Base-by-base conservation (phyloP, 257 asterid genomes). In the Solanum pennellii region DNA sequence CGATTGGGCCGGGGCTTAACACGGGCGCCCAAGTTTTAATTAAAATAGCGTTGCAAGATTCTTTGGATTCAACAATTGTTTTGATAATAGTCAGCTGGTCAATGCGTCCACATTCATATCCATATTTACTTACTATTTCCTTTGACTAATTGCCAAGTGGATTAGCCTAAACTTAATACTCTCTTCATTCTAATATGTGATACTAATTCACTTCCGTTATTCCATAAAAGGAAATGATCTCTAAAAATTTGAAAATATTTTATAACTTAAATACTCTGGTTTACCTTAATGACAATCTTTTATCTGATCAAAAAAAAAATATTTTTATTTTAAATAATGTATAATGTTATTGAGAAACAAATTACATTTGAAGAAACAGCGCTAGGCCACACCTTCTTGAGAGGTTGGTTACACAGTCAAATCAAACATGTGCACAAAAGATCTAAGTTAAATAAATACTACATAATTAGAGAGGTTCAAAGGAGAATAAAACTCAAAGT, bases 61-160 rank as follows among this genome's bases (percentile, higher is more conserved):
- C 84, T 79, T 79, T 79, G 41, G 65, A 80, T 47, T 80, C 84
- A 47, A 18, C 27, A 47, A 80, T 14, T 79, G 41, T 45, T 79
- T 47, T 80, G 68, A 47, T 80, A 47, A 29, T 10, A 29, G 85
- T 82, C 69, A 82, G 45, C 85, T 49, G 29, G 85, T 80, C 85
- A 80, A 80, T 29, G 68, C 16, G 37, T 80, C 85, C 85, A 80
- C 85, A 47, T 80, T 47, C 18, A 25, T 27, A 15, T 27, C 6
- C 14, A 8, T 9, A 71, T 33, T n/a, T 71, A 68, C 10, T 68
- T n/a, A 16, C 2, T 68, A 23, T 16, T 25, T 44, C 9, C 25
- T 45, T 3, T 45, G 84, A 79, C 65, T 27, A 44, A 11, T 42
- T n/a, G 35, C 3, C 35, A n/a, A 13, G 13, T n/a, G 60, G 83